A percentile compares a stretch with the other conserved stretches of the same genome.
Conservation (phyloP, 1,284 basidiomycete species). For the Coniophora puteana region DNA sequence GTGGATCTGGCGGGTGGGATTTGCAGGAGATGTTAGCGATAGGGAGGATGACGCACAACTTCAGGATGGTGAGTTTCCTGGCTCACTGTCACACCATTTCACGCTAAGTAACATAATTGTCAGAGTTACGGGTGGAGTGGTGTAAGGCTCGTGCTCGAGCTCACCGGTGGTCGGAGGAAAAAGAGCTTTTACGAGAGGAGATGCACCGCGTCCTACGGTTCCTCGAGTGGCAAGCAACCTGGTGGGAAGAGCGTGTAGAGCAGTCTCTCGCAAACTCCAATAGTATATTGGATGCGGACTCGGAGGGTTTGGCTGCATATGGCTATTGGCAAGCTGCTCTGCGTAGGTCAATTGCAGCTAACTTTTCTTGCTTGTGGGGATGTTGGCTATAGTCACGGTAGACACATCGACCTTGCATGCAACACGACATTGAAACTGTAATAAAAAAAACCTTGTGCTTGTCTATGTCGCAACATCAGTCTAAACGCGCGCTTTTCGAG, state of each 20-base stretch:
- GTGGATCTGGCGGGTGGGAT: constrained; percentile 2
- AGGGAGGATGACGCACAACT: background rate
- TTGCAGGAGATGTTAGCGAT: background rate
- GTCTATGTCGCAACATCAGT: too few species aligned
- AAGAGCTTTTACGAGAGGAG: background rate
- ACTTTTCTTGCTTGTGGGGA: too few species aligned
- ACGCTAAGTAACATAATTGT: background rate
- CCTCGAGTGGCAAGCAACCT: constrained; percentile 1
- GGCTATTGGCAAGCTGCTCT: background rate
- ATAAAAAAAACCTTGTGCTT: too few species aligned
- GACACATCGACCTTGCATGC: too few species aligned
- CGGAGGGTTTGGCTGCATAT: constrained; percentile 1
- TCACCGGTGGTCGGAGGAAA: constrained; percentile 1
- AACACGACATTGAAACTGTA: too few species aligned
- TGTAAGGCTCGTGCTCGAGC: background rate
- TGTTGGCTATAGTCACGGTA: too few species aligned
- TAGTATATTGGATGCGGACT: too few species aligned
- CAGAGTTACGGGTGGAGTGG: background rate
- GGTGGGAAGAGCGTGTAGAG: constrained; percentile 1
- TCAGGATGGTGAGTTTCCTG: constrained; percentile 3
- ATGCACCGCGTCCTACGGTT: background rate
- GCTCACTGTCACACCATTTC: background rate
- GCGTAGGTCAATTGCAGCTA: background rate
- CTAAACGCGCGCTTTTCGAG: too few species aligned
- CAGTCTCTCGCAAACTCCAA: too few species aligned